Percentiles rank a stretch among this genome's conserved stretches.
These are phyloP conservation scores for Cladosporium sp. DNA, from an alignment of 2,329 filamentous ascomycete genomes.

Conservation along the genomic window DNA sequence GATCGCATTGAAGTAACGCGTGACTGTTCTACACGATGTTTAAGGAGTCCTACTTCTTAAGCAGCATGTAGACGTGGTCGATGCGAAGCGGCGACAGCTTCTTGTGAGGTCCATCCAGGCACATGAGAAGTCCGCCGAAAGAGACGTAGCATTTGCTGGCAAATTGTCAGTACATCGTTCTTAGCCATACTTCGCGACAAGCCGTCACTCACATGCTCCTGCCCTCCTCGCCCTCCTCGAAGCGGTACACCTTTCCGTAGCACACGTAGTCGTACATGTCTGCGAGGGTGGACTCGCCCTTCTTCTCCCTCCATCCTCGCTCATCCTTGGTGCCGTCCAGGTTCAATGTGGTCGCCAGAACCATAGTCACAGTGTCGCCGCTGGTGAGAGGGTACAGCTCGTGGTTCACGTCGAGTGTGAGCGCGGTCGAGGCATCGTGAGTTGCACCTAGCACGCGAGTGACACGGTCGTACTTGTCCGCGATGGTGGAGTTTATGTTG, in stretches of 20 bases:
- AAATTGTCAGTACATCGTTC: slow-evolving; percentile 23
- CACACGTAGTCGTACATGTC: slow-evolving; percentile 87
- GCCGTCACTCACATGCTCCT: slow-evolving; percentile 71
- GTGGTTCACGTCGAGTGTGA: slow-evolving; percentile 89
- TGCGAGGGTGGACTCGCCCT: slow-evolving; percentile 57
- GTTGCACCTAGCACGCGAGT: slow-evolving; percentile 77
- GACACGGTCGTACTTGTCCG: slow-evolving; percentile 91
- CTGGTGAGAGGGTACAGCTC: slow-evolving; percentile 78
- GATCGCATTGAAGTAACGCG: neutral
- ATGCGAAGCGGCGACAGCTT: slow-evolving; percentile 89
- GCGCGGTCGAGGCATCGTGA: slow-evolving; percentile 66
- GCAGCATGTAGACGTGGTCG: slow-evolving; percentile 86
- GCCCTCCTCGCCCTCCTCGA: slow-evolving; percentile 70
- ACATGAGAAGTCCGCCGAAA: slow-evolving; percentile 87
- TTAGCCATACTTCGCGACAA: neutral
- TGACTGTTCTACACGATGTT: slow-evolving; percentile 1
- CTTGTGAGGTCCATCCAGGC: slow-evolving; percentile 89
- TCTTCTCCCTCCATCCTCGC: slow-evolving; percentile 67
- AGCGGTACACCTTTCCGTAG: slow-evolving; percentile 83
- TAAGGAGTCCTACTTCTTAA: slow-evolving; percentile 68
- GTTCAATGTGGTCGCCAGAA: slow-evolving; percentile 78
- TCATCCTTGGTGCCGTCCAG: slow-evolving; percentile 70
- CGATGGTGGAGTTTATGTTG: slow-evolving; percentile 72
- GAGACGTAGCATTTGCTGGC: slow-evolving; percentile 86
- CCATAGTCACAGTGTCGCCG: slow-evolving; percentile 74